Base-by-base conservation (phyloP, 2,329 filamentous ascomycete species). In the Lachnellula hyalina region DNA sequence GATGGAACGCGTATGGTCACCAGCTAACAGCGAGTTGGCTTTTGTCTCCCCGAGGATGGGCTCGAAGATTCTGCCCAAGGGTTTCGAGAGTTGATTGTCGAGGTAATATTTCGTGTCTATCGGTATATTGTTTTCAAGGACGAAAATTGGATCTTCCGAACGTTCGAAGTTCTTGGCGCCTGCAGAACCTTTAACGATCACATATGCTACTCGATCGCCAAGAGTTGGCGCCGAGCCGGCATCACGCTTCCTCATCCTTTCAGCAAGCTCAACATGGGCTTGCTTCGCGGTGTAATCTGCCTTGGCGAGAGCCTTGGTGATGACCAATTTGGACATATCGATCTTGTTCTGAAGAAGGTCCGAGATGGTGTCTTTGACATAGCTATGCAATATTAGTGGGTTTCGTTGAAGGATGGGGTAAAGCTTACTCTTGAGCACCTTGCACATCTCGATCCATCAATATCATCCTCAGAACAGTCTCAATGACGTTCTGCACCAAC, bases 71-170 rank as follows among this genome's bases (percentile, higher is more conserved):
- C 95, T 86, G 4, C 86, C 85, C 2, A 99, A 80, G 0, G 94
- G 94, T 73, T 99, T 99, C 8, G 94, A 88, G 17, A 99, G 85
- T 73, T 99, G 95, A 71, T 99, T 99, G 71, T 99, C 94, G 19
- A 99, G 85, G 72, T 99, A 99, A 76, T 97, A 99, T 72, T 90
- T 94, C 3, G 94, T 97, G 73, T 99, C 94, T 69, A 99, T 96
- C 11, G 94, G 94, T 54, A 99, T 82, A 66, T 97, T 99, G 79
- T 99, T 88, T 72, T 99, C 95, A 2, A 99, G 82, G 14, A 99
- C 94, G 73, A 87, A 99, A 67, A 99, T 91, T 2, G 94, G 94
- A 68, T 99, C 94, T 73, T 99, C 94, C 0, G 91, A 96, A 63
- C 93, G 91, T 70, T 99, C 94, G 74, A 95, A 99, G 70, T 96